These are phyloP conservation scores for Aspergillus sp. DNA, from an alignment of 2,329 filamentous ascomycete genomes.

Conservation along the genomic window DNA sequence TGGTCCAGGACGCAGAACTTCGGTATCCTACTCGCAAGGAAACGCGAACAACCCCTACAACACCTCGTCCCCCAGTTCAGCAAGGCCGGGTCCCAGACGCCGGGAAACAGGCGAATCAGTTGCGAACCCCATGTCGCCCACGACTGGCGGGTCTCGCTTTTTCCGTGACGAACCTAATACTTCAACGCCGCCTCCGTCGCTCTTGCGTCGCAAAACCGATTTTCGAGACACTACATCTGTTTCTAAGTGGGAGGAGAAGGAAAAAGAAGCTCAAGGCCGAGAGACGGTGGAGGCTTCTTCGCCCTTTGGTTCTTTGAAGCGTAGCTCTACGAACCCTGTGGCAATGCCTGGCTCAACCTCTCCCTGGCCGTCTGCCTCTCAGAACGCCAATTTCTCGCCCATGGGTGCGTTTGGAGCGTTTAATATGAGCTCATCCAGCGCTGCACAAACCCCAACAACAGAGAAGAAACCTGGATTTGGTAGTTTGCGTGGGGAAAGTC, in stretches of 20 bases:
- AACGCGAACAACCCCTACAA: constrained; percentile 63
- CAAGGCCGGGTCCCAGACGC: constrained; percentile 73
- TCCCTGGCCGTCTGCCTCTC: constrained; percentile 61
- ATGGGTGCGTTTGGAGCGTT: constrained; percentile 92
- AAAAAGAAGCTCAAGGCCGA: constrained; percentile 46
- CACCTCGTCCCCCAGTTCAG: constrained; percentile 70
- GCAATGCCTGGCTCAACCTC: constrained; percentile 51
- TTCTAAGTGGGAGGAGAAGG: constrained; percentile 50
- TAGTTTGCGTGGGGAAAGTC: constrained; percentile 71
- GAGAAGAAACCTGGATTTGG: constrained; percentile 73
- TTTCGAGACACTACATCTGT: constrained; percentile 51
- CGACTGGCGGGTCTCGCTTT: constrained; percentile 44
- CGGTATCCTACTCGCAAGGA: constrained; percentile 67
- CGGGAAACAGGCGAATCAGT: constrained; percentile 78
- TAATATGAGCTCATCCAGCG: constrained; percentile 57
- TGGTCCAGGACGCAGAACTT: constrained; percentile 70
- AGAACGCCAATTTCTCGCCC: constrained; percentile 63
- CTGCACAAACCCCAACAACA: constrained; percentile 44
- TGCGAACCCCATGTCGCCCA: constrained; percentile 51
- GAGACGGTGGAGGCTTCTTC: constrained; percentile 44
- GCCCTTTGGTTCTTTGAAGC: constrained; percentile 57
- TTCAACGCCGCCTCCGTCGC: constrained; percentile 59
- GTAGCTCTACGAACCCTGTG: constrained; percentile 55
- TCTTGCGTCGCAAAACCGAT: constrained; percentile 63
- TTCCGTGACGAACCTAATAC: constrained; percentile 54